Conservation (phyloP, 192 early-diverging fungal species). For the Rhizophagus prolifer region DNA sequence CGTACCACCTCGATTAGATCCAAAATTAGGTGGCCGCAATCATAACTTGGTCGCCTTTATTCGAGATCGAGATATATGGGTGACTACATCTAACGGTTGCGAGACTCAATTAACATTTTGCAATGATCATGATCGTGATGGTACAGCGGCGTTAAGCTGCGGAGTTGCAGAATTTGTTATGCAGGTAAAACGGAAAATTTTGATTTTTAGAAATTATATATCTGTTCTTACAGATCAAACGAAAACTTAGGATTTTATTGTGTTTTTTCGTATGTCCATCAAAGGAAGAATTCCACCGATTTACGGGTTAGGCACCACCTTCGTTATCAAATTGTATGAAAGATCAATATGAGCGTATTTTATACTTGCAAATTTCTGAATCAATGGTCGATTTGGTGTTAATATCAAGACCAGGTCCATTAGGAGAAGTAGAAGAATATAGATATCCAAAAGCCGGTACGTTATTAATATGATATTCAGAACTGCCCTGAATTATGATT, state of each 20-base stretch:
- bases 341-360: conserved; percentile 44
- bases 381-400: conserved; percentile 53
- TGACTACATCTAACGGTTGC: conserved; percentile 45
- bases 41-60: conserved; percentile 58
- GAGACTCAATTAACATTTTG: conserved; percentile 64
- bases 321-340: background rate
- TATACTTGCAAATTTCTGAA: conserved; percentile 62
- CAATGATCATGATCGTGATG: conserved; percentile 34
- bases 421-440: conserved; percentile 48
- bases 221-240: background rate
- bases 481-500: no score
- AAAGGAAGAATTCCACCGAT: conserved; percentile 66
- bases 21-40: conserved; percentile 57
- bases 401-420: conserved; percentile 44
- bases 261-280: background rate
- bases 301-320: conserved; percentile 57
- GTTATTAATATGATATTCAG: background rate
- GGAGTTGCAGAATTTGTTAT: conserved; percentile 71
- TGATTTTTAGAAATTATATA: background rate
- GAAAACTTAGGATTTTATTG: background rate
- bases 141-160: conserved; percentile 44
- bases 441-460: conserved; percentile 56
- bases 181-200: conserved; percentile 44
- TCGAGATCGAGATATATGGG: conserved; percentile 63
- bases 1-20: conserved; percentile 41